Percentiles rank a stretch among this genome's conserved stretches.
Evolutionary conservation across 805 yeast genomes (phyloP).

Genomic region (Wickerhamomyces bovis): DNA sequence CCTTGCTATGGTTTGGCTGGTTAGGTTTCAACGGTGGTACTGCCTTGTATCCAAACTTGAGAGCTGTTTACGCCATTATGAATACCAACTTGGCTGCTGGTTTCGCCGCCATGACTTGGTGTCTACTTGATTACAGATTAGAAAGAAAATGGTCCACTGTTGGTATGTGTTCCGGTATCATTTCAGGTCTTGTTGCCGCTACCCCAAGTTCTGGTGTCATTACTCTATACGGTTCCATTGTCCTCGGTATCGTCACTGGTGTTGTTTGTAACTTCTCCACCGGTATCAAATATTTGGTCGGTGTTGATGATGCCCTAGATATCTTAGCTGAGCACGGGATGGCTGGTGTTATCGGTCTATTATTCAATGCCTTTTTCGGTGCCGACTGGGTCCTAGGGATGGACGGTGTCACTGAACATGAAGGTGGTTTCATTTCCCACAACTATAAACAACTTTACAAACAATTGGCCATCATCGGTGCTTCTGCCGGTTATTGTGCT

Average conservation of each 20-base stretch:
- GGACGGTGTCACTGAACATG: conserved; percentile 78
- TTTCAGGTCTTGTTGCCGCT: conserved; percentile 94
- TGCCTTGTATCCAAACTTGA: conserved; percentile 72
- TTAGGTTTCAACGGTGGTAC: conserved; percentile 91
- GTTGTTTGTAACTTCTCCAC: conserved; percentile 86
- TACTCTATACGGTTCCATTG: conserved; percentile 85
- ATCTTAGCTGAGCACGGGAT: conserved; percentile 98
- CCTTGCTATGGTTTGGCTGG: conserved; percentile 92
- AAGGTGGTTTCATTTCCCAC: conserved; percentile 89
- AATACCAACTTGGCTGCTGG: conserved; percentile 88
- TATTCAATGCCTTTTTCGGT: conserved; percentile 87
- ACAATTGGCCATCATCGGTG: conserved; percentile 78
- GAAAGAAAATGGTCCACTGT: conserved; percentile 92
- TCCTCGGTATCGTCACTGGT: conserved; percentile 78
- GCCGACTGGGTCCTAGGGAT: conserved; percentile 85
- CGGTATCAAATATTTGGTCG: conserved; percentile 70
- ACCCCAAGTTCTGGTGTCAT: conserved; percentile 92
- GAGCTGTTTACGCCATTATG: conserved; percentile 85
- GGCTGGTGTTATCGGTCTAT: conserved; percentile 85
- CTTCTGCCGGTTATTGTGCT: conserved; percentile 66
- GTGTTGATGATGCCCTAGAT: conserved; percentile 91
- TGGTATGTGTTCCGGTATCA: conserved; percentile 91
- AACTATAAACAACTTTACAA: conserved; percentile 89
- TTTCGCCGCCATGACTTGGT: conserved; percentile 79
- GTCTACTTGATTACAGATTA: conserved; percentile 78